Evolutionary conservation across 2,329 filamentous ascomycete genomes (phyloP).

Genomic region (Pseudocercospora crystallina): DNA sequence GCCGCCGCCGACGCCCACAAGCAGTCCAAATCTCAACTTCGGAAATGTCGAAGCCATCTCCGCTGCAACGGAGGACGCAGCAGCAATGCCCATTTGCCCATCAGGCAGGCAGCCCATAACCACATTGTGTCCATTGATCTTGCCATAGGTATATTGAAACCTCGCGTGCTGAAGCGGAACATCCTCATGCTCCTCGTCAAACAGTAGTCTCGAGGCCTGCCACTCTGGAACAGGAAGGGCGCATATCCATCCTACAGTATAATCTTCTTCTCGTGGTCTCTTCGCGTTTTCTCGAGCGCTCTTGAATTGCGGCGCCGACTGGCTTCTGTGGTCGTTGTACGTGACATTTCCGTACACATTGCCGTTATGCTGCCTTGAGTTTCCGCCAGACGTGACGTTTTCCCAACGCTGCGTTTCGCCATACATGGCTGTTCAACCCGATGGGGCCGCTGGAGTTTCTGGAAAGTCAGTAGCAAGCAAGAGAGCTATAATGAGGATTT

Average conservation of each 20-base stretch:
- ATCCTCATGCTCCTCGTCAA: constrained; percentile 5
- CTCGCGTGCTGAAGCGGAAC: not conserved
- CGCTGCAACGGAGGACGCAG: constrained; percentile 20
- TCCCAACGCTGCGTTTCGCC: too few species aligned
- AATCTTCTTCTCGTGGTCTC: not conserved
- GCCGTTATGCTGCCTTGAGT: not conserved
- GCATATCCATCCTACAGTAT: constrained; percentile 12
- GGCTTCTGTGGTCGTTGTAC: not conserved
- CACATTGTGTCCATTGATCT: constrained; percentile 8
- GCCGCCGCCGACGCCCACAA: constrained; percentile 27
- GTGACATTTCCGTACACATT: not conserved
- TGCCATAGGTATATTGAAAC: constrained; percentile 8
- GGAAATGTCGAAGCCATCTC: constrained; percentile 25
- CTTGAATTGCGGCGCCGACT: not conserved
- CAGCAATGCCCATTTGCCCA: not conserved
- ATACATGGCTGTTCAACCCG: too few species aligned
- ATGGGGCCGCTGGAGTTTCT: too few species aligned
- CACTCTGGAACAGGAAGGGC: constrained; percentile 6
- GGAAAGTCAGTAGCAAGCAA: too few species aligned
- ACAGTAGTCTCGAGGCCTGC: constrained; percentile 6
- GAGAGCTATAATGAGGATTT: too few species aligned
- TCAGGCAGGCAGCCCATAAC: constrained; percentile 12
- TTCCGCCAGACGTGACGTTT: not conserved
- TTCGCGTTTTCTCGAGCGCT: not conserved
- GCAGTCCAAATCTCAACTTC: constrained; percentile 16